phyloP scores from a whole-genome alignment of 495 filamentous ascomycete species.

The Aspergillus olivimuriae region DNA sequence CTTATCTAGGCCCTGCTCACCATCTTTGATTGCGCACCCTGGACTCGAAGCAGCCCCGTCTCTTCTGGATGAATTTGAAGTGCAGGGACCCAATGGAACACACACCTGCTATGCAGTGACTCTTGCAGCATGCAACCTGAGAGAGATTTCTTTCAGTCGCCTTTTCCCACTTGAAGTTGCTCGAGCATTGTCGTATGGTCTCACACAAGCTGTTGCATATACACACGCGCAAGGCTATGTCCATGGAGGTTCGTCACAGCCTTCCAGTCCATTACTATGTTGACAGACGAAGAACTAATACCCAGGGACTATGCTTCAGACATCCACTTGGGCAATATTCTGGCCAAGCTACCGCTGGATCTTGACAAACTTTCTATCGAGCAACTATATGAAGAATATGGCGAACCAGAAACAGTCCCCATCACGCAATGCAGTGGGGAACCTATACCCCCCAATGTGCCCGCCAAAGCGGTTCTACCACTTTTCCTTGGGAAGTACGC shows the following conservation, averaged over 20 bases:
- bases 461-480: conserved; percentile 22
- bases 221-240: conserved; percentile 28
- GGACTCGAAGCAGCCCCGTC: conserved; percentile 10
- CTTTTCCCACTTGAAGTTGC: conserved; percentile 24
- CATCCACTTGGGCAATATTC: conserved; percentile 30
- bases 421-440: conserved; percentile 14
- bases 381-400: conserved; percentile 24
- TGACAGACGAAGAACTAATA: neutral
- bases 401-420: conserved; percentile 15
- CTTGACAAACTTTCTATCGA: conserved; percentile 23
- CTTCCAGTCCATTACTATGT: no score
- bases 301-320: conserved; percentile 22
- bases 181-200: conserved; percentile 18
- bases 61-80: conserved; percentile 20
- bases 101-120: conserved; percentile 21
- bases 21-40: conserved; percentile 6
- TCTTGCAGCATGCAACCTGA: conserved; percentile 20
- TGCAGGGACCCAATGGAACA: conserved; percentile 23
- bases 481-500: conserved; percentile 26
- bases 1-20: conserved; percentile 8
- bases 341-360: conserved; percentile 25
- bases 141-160: conserved; percentile 18
- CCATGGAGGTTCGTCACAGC: conserved; percentile 26
- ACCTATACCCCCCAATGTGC: conserved; percentile 15
- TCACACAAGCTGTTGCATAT: conserved; percentile 20